These are phyloP conservation scores for Biscutella laevigata DNA, from an alignment of 441 rosid genomes.

Conservation along the genomic window DNA sequence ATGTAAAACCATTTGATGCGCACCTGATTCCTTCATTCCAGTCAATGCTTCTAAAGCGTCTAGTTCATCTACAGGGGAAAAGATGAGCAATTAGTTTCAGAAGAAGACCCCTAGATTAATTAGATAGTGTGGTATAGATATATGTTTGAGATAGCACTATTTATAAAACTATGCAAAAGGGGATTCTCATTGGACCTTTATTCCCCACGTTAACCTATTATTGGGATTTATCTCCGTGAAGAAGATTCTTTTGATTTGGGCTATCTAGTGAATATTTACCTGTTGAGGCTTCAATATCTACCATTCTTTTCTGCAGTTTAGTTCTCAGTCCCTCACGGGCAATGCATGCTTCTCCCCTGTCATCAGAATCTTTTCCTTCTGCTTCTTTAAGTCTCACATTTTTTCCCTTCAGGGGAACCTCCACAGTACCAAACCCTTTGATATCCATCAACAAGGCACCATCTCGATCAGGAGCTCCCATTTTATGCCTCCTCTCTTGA, in stretches of 20 bases:
- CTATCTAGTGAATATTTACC: conserved; percentile 34
- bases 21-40: conserved; percentile 74
- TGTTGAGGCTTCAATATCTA: conserved; percentile 35
- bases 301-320: conserved; percentile 31
- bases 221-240: conserved; percentile 46
- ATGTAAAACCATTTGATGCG: conserved; percentile 18
- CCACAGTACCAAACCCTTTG: conserved; percentile 59
- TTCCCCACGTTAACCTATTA: neutral
- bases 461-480: conserved; percentile 34
- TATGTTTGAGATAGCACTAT: conserved; percentile 1
- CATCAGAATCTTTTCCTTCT: conserved; percentile 47
- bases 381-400: conserved; percentile 46
- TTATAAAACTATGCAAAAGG: neutral
- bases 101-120: neutral
- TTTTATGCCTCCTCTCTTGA: conserved; percentile 32
- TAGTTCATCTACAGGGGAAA: conserved; percentile 49
- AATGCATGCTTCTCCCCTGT: conserved; percentile 73
- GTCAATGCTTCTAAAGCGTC: conserved; percentile 72
- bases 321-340: conserved; percentile 48
- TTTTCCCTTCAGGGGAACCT: conserved; percentile 48
- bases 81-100: conserved; percentile 14
- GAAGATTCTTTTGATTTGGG: conserved; percentile 41
- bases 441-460: conserved; percentile 35
- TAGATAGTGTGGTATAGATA: conserved; percentile 1
- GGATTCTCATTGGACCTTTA: neutral